Base-by-base conservation (phyloP, 306 rosid genomes). In the Gynostemma pentaphyllum region DNA sequence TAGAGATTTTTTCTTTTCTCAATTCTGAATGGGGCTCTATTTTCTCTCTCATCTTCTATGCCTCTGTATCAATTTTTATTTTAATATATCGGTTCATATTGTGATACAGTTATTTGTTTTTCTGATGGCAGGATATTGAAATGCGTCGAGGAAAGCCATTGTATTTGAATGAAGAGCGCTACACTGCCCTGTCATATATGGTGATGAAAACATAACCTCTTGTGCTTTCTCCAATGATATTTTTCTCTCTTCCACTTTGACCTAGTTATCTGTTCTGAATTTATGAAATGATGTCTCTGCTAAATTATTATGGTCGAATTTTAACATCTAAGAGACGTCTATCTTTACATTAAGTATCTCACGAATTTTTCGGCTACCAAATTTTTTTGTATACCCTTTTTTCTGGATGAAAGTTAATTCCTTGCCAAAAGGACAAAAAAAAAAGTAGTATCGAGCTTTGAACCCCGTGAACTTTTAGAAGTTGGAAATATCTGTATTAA, bases 121-220 rank as follows among this genome's bases (percentile, higher is more conserved):
- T 50, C 44, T 44, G 2, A 36, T 77, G 59, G 68, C 81, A 94
- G 99, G 99, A 94, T 69, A 39, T 60, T 57, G 94, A 88, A 50
- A 86, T 94, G 90, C 62, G 7, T 3, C 80, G 99, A 74, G 99
- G 99, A 72, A 94, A 94, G 68, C 99, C 99, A 9, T 78, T 94
- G 64, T 81, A 81, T 82, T 73, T 94, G 76, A 94, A 86, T 16
- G 86, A 82, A 65, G 99, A 94, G 68, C 95, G 99, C 46, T 88
- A 94, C 73, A 95, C 99, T 72, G 84, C 89, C 69, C 77, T 94
- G 68, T 80, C 85, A 30, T 84, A 94, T 47, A 84, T 94, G 99
- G 99, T 94, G 47, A 75, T 52, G 53, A 52, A 49, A 52, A 40
- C 66, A 22, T 19, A 9, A 47, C 23, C 16, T 13, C 22, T 1